Conservation (phyloP, 352 stramenopile genomes). For the Globisporangium spiculum region DNA sequence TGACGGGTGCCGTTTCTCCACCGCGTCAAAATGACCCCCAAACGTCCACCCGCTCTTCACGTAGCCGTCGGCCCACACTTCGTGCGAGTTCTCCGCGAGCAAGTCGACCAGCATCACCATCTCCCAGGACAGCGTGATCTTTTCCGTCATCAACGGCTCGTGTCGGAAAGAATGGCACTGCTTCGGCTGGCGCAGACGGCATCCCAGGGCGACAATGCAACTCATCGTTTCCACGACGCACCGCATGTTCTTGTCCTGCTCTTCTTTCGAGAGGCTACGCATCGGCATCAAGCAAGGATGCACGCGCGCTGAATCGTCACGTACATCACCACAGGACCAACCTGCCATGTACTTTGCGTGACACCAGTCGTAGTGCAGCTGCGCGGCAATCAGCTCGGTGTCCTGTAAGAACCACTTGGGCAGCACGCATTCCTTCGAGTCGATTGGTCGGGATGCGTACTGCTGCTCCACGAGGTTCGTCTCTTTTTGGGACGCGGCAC, state of each 20-base stretch:
- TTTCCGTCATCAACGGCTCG: constrained; percentile 29
- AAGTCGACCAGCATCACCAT: constrained; percentile 66
- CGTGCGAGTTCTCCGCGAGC: constrained; percentile 66
- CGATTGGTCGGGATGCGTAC: constrained; percentile 46
- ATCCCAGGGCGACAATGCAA: constrained; percentile 57
- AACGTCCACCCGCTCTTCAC: constrained; percentile 37
- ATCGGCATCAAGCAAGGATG: constrained; percentile 58
- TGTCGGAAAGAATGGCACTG: not conserved
- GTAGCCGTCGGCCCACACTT: constrained; percentile 62
- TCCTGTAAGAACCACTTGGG: constrained; percentile 36
- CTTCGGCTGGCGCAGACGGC: constrained; percentile 28
- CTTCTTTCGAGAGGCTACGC: constrained; percentile 34
- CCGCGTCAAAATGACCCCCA: constrained; percentile 37
- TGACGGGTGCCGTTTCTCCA: constrained; percentile 45
- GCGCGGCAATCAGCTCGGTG: constrained; percentile 32
- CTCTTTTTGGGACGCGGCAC: not conserved
- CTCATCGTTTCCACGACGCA: constrained; percentile 58
- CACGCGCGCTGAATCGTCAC: constrained; percentile 38
- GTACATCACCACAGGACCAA: constrained; percentile 35
- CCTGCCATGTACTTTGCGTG: constrained; percentile 42
- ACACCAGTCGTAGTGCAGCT: constrained; percentile 74
- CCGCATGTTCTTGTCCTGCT: constrained; percentile 38
- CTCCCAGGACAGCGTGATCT: constrained; percentile 52
- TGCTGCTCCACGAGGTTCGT: not conserved
- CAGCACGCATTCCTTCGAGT: constrained; percentile 24